A percentile compares a stretch with the other conserved stretches of the same genome.
These are phyloP conservation scores for Candolleomyces aberdarensis DNA, from an alignment of 768 basidiomycete genomes.

Conservation along the genomic window DNA sequence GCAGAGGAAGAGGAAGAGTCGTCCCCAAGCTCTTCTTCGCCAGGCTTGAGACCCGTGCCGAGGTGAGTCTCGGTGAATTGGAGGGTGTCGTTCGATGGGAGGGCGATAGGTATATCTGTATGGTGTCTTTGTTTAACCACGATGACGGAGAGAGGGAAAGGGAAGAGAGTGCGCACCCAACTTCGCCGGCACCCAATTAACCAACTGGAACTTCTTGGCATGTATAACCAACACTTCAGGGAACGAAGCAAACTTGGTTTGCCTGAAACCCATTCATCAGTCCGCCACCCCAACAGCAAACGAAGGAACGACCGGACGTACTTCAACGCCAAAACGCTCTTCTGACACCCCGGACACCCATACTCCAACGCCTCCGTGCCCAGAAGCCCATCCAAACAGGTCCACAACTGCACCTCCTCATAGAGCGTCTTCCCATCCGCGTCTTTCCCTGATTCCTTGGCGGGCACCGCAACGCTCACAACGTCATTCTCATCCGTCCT, in stretches of 20 bases:
- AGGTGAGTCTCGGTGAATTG: slow-evolving; percentile 57
- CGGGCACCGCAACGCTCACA: slow-evolving; percentile 79
- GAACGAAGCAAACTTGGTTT: slow-evolving; percentile 77
- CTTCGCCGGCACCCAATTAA: slow-evolving; percentile 96
- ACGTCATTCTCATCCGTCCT: slow-evolving; percentile 72
- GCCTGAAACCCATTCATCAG: slow-evolving; percentile 38
- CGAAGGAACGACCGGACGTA: slow-evolving; percentile 31
- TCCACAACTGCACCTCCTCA: slow-evolving; percentile 54
- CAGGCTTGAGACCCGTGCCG: slow-evolving; percentile 65
- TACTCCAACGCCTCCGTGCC: slow-evolving; percentile 75
- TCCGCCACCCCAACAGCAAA: not conserved
- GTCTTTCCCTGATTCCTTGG: slow-evolving; percentile 49
- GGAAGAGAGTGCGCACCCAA: slow-evolving; percentile 56
- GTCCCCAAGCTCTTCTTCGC: slow-evolving; percentile 63
- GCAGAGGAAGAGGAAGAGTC: no score
- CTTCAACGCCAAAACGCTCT: slow-evolving; percentile 70
- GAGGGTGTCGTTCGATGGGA: slow-evolving; percentile 59
- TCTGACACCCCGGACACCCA: slow-evolving; percentile 69
- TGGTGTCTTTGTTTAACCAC: no score
- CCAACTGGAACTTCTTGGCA: slow-evolving; percentile 90
- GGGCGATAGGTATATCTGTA: slow-evolving; percentile 86
- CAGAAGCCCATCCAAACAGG: slow-evolving; percentile 59
- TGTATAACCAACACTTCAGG: slow-evolving; percentile 88
- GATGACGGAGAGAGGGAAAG: no score
- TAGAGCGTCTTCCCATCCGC: slow-evolving; percentile 64